Evolutionary conservation across 2,329 filamentous ascomycete species (phyloP), one percentile per base, ranked within the genome.

Genomic region (Diaporthe destruens): DNA sequence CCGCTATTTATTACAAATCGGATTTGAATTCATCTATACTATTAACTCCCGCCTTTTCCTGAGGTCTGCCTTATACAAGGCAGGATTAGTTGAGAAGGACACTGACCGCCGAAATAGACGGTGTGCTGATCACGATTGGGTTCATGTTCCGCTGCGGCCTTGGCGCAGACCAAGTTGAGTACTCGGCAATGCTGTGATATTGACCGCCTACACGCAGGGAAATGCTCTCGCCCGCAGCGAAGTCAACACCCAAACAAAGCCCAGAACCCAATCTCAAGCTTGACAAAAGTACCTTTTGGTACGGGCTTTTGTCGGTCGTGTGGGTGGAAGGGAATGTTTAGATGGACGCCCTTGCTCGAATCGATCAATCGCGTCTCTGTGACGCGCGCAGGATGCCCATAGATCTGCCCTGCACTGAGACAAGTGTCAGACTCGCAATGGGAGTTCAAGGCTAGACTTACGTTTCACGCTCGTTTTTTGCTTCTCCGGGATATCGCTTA

Each of bases 191-290:
- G 29, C 78, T 78, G 8, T 82, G 82, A 68, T 80, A 80, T 51
- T 81, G 80, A 1, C 80, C 80, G 20, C 66, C 66, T 7, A 81
- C 73, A 75, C 80, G 59, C 25, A 82, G 51, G 14, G 70, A 71
- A 20, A 78, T 72, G 11, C 73, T 72, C 73, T 86, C 83, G 0
- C 83, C 84, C 7, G 78, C 81, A 3, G 86, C 83, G 75, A 83
- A 87, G 36, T 85, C 82, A 0, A 85, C 80, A 0, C 85, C 85
- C n/a, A n/a, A n/a, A n/a, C 79, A 84, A 82, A 0, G 82, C 80
- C 84, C 84, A 87, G 16, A 87, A 84, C 0, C 84, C 84, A 72
- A 87, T 86, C 57, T 87, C 84, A 6, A 87, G 76, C 75, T 81
- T 81, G 5, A 86, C 84, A 25, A 86, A 77, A 8, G 81, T 77